phyloP scores from a whole-genome alignment of 306 rosid genomes.

The Senna siamea region DNA sequence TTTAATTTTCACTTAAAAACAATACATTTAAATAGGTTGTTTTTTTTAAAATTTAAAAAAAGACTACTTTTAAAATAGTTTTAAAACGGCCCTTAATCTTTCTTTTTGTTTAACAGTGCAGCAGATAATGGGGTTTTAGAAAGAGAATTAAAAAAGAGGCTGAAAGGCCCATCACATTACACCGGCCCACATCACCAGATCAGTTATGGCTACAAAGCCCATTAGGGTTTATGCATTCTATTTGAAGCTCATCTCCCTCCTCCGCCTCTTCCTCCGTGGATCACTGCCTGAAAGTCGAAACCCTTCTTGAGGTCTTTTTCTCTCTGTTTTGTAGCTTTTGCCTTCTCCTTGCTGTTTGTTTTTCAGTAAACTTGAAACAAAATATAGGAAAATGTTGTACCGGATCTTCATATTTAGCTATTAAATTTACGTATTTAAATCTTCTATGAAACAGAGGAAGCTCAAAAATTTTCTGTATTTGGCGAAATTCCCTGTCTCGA shows the following conservation, averaged over 20 bases:
- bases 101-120: too few species aligned
- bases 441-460: not conserved
- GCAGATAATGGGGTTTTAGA: too few species aligned
- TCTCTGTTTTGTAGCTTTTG: not conserved
- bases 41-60: too few species aligned
- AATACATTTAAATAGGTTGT: too few species aligned
- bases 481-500: too few species aligned
- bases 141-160: not conserved
- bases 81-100: too few species aligned
- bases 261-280: not conserved
- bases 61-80: too few species aligned
- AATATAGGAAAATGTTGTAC: not conserved
- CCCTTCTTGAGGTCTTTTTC: not conserved
- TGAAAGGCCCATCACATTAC: slow-evolving; percentile 1
- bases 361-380: not conserved
- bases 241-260: not conserved
- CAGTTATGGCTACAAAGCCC: not conserved
- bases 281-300: not conserved
- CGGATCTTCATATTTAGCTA: not conserved
- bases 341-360: not conserved
- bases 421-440: not conserved
- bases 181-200: not conserved
- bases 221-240: slow-evolving; percentile 43
- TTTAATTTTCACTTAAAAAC: too few species aligned
- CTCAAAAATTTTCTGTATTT: not conserved